Percentiles rank a stretch among this genome's conserved stretches.
phyloP scores from a whole-genome alignment of 768 basidiomycete genomes.

The Mycena alexandri region DNA sequence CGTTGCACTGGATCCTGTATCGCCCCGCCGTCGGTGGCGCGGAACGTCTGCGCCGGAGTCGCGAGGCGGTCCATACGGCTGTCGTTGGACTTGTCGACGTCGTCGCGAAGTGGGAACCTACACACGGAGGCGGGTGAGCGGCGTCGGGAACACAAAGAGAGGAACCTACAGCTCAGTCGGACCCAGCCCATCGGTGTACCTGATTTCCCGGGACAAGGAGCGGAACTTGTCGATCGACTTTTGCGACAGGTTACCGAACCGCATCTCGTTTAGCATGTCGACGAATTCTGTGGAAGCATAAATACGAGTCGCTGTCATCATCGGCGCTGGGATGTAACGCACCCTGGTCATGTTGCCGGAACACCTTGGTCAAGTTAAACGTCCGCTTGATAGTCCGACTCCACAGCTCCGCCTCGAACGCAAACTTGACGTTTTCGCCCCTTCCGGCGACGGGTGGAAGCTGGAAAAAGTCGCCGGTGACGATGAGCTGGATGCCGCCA shows the following conservation, averaged over 20 bases:
- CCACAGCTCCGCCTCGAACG: constrained; percentile 92
- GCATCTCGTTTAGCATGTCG: constrained; percentile 98
- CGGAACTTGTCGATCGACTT: constrained; percentile 80
- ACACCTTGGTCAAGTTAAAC: constrained; percentile 95
- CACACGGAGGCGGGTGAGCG: neutral
- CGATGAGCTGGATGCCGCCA: constrained; percentile 95
- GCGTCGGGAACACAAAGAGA: neutral
- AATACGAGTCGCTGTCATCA: constrained; percentile 5
- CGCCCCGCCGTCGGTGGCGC: constrained; percentile 73
- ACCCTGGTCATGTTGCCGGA: constrained; percentile 94
- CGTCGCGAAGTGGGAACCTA: constrained; percentile 92
- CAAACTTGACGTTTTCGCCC: constrained; percentile 76
- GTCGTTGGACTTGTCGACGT: constrained; percentile 89
- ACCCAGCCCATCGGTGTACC: constrained; percentile 84
- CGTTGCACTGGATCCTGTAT: constrained; percentile 67
- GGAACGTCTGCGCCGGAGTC: constrained; percentile 66
- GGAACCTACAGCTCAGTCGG: constrained; percentile 88
- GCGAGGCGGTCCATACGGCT: constrained; percentile 72
- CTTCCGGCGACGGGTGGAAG: constrained; percentile 89
- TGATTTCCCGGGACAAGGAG: constrained; percentile 74
- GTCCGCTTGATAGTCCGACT: constrained; percentile 77
- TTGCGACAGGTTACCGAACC: constrained; percentile 80
- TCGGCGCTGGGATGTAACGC: constrained; percentile 39
- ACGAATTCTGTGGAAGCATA: constrained; percentile 75
- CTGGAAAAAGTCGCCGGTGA: constrained; percentile 99